Percentiles rank a stretch among this genome's conserved stretches.
Conservation (phyloP, 345 rosid genomes). For the Populus davidiana region DNA sequence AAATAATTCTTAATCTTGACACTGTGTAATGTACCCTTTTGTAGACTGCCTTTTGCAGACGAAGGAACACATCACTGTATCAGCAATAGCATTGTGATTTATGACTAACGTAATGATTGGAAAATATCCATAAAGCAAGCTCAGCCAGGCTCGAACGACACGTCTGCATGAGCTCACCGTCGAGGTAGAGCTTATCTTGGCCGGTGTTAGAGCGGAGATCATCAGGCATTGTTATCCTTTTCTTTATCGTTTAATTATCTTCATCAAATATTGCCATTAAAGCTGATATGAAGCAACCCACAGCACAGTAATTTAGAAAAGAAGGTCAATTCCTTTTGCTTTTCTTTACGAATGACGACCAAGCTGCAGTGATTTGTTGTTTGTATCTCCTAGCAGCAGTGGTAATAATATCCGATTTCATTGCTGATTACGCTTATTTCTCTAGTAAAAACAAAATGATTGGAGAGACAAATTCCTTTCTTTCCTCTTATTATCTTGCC, state of each 20-base stretch:
- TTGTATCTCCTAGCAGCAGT: no score
- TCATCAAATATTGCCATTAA: conserved; percentile 24
- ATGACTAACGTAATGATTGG: conserved; percentile 23
- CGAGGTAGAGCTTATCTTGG: conserved; percentile 23
- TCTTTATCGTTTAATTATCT: conserved; percentile 7
- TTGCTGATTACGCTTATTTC: neutral
- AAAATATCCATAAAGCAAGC: neutral
- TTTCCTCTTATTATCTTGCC: neutral
- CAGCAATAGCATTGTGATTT: neutral
- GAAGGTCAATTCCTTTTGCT: neutral
- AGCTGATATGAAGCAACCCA: conserved; percentile 29
- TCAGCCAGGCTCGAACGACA: conserved; percentile 7
- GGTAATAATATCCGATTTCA: no score
- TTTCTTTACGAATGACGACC: neutral
- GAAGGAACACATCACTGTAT: neutral
- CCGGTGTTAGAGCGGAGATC: conserved; percentile 16
- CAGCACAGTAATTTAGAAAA: neutral
- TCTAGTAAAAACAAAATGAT: neutral
- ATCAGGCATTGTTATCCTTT: neutral
- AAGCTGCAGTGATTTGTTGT: neutral
- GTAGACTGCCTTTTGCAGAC: neutral
- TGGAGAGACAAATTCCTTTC: neutral
- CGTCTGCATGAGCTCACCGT: conserved; percentile 19
- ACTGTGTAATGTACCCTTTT: neutral
- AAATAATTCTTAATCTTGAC: neutral